phyloP scores from a whole-genome alignment of 1,284 basidiomycete genomes.

The Meira nashicola region DNA sequence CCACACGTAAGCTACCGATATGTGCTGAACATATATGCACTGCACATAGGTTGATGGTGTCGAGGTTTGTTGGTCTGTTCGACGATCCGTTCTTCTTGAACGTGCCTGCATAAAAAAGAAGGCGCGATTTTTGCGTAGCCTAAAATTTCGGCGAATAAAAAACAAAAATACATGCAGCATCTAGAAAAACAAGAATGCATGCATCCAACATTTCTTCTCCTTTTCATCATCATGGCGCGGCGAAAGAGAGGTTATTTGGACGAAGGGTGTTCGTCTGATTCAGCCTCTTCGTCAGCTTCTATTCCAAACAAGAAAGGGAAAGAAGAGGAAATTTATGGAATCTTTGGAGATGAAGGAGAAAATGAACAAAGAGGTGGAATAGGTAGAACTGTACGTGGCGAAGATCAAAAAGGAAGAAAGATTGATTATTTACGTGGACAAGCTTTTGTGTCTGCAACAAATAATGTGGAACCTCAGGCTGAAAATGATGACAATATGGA shows the following conservation, averaged over 20 bases:
- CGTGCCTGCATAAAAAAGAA: too few relatives aligned
- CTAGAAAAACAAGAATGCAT: too few relatives aligned
- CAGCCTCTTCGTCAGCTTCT: not conserved
- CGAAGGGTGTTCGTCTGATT: slow-evolving; percentile 2
- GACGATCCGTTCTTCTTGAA: too few relatives aligned
- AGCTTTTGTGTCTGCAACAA: slow-evolving; percentile 11
- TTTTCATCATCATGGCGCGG: slow-evolving; percentile 7
- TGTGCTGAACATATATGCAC: too few relatives aligned
- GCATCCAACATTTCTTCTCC: not conserved
- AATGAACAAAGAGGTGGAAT: slow-evolving; percentile 51
- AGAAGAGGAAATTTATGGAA: slow-evolving; percentile 63
- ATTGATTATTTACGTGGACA: slow-evolving; percentile 21
- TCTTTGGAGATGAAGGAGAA: slow-evolving; percentile 72
- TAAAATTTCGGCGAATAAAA: too few relatives aligned
- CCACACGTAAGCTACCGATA: too few relatives aligned
- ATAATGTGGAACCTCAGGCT: not conserved
- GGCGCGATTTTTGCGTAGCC: too few relatives aligned
- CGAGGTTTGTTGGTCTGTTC: too few relatives aligned
- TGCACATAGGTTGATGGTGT: too few relatives aligned
- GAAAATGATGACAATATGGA: not conserved
- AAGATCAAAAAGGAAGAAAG: slow-evolving; percentile 18
- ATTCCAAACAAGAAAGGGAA: slow-evolving; percentile 6
- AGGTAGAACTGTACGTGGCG: slow-evolving; percentile 17
- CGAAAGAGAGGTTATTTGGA: slow-evolving; percentile 5
- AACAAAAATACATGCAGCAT: too few relatives aligned